These are phyloP conservation scores for Gnaphalium uliginosum DNA, from an alignment of 129 eudicot genomes.

Conservation along the genomic window DNA sequence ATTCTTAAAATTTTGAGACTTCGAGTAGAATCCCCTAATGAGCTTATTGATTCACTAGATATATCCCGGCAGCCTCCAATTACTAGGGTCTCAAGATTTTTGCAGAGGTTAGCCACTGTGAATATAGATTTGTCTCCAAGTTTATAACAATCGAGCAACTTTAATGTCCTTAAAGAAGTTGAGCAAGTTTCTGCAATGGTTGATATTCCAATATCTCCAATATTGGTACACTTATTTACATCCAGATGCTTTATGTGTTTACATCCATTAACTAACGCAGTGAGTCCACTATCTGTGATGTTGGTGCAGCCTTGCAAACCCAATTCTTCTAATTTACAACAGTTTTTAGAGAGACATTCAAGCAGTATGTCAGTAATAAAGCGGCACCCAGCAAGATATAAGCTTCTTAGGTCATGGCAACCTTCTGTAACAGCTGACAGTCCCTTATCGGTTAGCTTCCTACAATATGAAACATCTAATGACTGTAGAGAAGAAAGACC, in stretches of 20 bases:
- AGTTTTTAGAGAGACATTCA: conserved; percentile 65
- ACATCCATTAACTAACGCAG: conserved; percentile 68
- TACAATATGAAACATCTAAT: conserved; percentile 82
- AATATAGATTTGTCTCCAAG: conserved; percentile 68
- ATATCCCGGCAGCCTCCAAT: conserved; percentile 86
- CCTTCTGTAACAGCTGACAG: conserved; percentile 90
- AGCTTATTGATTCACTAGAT: conserved; percentile 60
- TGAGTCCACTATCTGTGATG: conserved; percentile 76
- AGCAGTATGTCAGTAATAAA: conserved; percentile 62
- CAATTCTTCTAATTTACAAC: conserved; percentile 64
- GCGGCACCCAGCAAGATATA: conserved; percentile 84
- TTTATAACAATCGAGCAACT: conserved; percentile 80
- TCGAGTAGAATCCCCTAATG: conserved; percentile 46
- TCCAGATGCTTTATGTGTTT: conserved; percentile 58
- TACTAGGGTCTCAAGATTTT: conserved; percentile 68
- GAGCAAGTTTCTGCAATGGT: conserved; percentile 64
- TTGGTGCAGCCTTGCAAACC: conserved; percentile 77
- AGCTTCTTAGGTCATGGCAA: conserved; percentile 61
- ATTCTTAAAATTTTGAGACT: conserved; percentile 65
- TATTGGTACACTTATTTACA: conserved; percentile 78
- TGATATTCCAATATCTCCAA: conserved; percentile 77
- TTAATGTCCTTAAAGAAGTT: conserved; percentile 61
- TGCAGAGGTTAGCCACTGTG: conserved; percentile 60
- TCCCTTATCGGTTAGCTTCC: conserved; percentile 82
- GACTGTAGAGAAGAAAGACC: conserved; percentile 65